A percentile compares a stretch with the other conserved stretches of the same genome.
These are phyloP conservation scores for Asterochloris erici DNA, from an alignment of 139 green algal species.

Conservation along the genomic window DNA sequence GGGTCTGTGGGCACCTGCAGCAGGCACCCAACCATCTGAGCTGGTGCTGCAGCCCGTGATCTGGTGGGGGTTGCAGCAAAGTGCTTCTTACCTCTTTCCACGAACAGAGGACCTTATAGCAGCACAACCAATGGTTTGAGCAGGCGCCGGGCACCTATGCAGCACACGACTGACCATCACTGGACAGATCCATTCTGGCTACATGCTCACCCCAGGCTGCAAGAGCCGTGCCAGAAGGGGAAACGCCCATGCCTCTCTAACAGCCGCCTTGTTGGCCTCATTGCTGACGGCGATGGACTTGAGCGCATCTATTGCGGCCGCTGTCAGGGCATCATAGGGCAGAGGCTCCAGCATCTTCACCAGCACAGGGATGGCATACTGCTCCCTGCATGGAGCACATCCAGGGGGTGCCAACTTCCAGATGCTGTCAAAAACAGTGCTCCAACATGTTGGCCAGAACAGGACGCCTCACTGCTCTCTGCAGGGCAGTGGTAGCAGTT, in stretches of 20 bases:
- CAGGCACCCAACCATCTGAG: no score
- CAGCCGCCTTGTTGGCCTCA: slow-evolving; percentile 22
- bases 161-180: no score
- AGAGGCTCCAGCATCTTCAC: slow-evolving; percentile 16
- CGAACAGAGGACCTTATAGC: not conserved
- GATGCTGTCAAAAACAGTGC: not conserved
- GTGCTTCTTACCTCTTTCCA: not conserved
- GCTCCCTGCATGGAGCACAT: not conserved
- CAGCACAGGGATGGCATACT: slow-evolving; percentile 20
- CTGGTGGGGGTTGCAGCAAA: no score
- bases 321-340: slow-evolving; percentile 5
- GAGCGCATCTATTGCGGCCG: slow-evolving; percentile 19
- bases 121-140: not conserved
- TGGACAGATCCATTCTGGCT: no score
- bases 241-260: slow-evolving; percentile 22
- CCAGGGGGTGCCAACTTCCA: not conserved
- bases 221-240: slow-evolving; percentile 27
- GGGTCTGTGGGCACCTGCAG: no score
- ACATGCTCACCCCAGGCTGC: not conserved
- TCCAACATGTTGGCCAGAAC: not conserved
- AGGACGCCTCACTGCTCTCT: not conserved
- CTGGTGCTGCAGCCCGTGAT: no score
- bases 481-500: not conserved
- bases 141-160: not conserved
- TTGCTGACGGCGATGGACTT: slow-evolving; percentile 19